phyloP scores from a whole-genome alignment of 345 rosid genomes.

The Lepidium didymum region DNA sequence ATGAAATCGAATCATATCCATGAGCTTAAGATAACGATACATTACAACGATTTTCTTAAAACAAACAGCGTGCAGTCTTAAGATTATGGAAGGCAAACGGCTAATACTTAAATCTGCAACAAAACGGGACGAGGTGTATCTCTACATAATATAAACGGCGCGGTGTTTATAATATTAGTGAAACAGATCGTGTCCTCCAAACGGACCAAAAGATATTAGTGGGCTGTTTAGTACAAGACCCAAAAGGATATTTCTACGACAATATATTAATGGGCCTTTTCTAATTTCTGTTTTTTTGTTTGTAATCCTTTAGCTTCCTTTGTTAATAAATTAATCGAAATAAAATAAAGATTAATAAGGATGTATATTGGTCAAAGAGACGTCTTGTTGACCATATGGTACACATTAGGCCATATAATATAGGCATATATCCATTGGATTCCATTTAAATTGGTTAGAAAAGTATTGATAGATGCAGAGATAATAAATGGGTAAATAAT shows the following conservation, averaged over 20 bases:
- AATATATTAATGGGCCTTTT: too few species aligned
- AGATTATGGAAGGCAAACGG: not conserved
- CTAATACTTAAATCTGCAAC: too few species aligned
- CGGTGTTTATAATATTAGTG: not conserved
- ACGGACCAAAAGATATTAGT: not conserved
- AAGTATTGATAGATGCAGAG: not conserved
- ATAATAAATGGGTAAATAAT: not conserved
- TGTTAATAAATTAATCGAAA: not conserved
- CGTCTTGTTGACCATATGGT: conserved; percentile 3
- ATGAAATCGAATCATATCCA: not conserved
- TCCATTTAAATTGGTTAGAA: not conserved
- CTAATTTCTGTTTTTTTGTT: not conserved
- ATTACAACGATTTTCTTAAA: too few species aligned
- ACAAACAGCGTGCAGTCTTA: not conserved
- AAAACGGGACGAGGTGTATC: not conserved
- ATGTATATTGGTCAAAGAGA: not conserved
- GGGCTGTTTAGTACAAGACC: not conserved
- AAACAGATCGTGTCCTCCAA: not conserved
- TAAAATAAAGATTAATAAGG: not conserved
- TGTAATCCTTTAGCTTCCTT: not conserved
- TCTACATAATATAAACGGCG: not conserved
- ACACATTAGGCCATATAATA: not conserved
- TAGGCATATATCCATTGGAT: not conserved
- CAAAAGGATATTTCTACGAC: not conserved
- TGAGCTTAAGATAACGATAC: too few species aligned